phyloP scores from a whole-genome alignment of 305 asterid species.

The Solanum aculeatissimum region DNA sequence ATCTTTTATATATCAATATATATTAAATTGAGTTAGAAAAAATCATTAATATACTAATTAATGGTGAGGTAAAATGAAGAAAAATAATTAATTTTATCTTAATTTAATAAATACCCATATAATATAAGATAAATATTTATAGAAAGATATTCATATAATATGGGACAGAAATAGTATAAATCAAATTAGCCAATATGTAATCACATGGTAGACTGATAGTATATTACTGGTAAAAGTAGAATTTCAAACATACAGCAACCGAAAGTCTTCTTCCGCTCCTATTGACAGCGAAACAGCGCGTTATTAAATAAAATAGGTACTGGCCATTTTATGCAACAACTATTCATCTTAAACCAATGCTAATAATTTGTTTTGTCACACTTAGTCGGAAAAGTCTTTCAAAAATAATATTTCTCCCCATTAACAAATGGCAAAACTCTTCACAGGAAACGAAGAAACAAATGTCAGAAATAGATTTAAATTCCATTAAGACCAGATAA shows the following conservation, averaged over 20 bases:
- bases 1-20: no score
- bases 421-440: background rate
- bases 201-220: background rate
- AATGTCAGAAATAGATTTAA: background rate
- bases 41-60: no score
- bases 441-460: background rate
- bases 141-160: no score
- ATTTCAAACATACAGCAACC: background rate
- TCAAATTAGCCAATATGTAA: background rate
- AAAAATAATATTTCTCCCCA: no score
- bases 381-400: no score
- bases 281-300: background rate
- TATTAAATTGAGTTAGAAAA: no score
- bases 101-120: no score
- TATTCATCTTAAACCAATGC: background rate
- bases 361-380: background rate
- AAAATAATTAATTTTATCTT: no score
- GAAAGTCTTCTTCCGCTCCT: background rate
- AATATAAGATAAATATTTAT: no score
- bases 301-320: background rate
- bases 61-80: no score
- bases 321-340: background rate
- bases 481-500: background rate
- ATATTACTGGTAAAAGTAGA: background rate
- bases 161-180: no score